Percentiles rank a stretch among this genome's conserved stretches.
These are phyloP conservation scores for Xylaria sp. DNA, from an alignment of 2,329 filamentous ascomycete genomes.

Conservation along the genomic window DNA sequence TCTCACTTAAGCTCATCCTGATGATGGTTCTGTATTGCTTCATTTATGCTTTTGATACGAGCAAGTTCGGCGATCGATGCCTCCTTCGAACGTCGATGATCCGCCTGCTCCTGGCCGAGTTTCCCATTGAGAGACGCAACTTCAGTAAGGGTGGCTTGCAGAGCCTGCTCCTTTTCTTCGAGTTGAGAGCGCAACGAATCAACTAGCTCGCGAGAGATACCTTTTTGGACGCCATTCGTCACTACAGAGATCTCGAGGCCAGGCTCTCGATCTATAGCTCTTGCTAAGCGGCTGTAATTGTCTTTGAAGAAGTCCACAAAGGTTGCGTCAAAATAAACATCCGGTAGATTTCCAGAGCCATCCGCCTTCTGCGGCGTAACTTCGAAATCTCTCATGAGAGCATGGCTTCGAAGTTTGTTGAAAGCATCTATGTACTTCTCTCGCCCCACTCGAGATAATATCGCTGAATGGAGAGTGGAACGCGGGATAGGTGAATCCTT, in stretches of 20 bases:
- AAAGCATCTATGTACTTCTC: constrained; percentile 89
- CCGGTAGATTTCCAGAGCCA: constrained; percentile 68
- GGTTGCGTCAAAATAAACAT: constrained; percentile 84
- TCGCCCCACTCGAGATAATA: constrained; percentile 80
- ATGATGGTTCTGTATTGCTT: constrained; percentile 76
- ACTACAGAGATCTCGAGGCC: constrained; percentile 85
- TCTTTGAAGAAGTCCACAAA: constrained; percentile 97
- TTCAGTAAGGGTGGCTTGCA: constrained; percentile 61
- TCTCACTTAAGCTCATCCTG: constrained; percentile 70
- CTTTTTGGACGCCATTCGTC: constrained; percentile 83
- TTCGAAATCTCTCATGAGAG: constrained; percentile 88
- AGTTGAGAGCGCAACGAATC: constrained; percentile 84
- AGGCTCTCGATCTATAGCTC: constrained; percentile 91
- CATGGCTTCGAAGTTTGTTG: constrained; percentile 78
- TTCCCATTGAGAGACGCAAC: constrained; percentile 61
- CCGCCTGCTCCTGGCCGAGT: constrained; percentile 77
- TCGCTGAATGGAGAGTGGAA: constrained; percentile 80
- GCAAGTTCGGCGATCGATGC: constrained; percentile 63
- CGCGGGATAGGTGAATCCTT: constrained; percentile 94
- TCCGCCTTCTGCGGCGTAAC: constrained; percentile 78
- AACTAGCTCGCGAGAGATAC: constrained; percentile 92
- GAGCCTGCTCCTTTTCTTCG: constrained; percentile 71
- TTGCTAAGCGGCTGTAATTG: constrained; percentile 86
- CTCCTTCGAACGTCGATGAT: constrained; percentile 75
- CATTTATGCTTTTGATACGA: constrained; percentile 73